Conservation (phyloP, 805 yeast species). For the Wickerhamomyces rabaulensis region DNA sequence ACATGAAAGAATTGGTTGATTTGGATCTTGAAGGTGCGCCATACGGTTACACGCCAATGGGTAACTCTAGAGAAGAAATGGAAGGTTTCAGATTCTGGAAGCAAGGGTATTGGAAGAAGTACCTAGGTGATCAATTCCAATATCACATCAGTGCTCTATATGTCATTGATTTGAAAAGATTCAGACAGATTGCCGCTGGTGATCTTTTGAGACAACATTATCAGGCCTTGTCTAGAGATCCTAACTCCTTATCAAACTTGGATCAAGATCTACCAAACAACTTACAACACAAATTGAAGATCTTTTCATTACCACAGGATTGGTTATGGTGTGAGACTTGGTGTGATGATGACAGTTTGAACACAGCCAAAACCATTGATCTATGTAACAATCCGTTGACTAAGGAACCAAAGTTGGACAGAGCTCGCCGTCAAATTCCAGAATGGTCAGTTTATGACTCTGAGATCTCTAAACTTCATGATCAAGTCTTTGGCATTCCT, state of each 20-base stretch:
- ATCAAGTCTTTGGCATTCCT: constrained; percentile 8
- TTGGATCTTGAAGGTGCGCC: constrained; percentile 75
- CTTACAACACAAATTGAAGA: constrained; percentile 62
- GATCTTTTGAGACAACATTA: constrained; percentile 79
- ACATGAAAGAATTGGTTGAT: constrained; percentile 61
- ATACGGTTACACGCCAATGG: constrained; percentile 85
- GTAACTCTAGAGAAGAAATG: constrained; percentile 73
- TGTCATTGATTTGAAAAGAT: constrained; percentile 67
- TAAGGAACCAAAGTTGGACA: constrained; percentile 69
- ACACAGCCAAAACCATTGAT: constrained; percentile 72
- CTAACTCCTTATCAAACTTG: constrained; percentile 70
- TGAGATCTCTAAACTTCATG: constrained; percentile 36
- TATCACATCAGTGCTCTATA: constrained; percentile 84
- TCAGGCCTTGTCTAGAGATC: constrained; percentile 74
- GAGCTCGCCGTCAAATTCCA: constrained; percentile 70
- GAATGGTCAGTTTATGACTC: constrained; percentile 72
- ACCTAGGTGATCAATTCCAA: constrained; percentile 43
- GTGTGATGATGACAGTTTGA: constrained; percentile 64
- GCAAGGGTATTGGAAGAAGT: constrained; percentile 80
- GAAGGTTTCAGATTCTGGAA: constrained; percentile 92
- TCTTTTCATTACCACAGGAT: constrained; percentile 69
- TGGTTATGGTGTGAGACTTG: constrained; percentile 96
- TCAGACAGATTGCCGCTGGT: constrained; percentile 68
- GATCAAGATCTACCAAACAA: constrained; percentile 96
- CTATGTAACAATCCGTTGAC: constrained; percentile 81